Base-by-base conservation (phyloP, 2,329 filamentous ascomycete genomes). In the Colletotrichum sp. region DNA sequence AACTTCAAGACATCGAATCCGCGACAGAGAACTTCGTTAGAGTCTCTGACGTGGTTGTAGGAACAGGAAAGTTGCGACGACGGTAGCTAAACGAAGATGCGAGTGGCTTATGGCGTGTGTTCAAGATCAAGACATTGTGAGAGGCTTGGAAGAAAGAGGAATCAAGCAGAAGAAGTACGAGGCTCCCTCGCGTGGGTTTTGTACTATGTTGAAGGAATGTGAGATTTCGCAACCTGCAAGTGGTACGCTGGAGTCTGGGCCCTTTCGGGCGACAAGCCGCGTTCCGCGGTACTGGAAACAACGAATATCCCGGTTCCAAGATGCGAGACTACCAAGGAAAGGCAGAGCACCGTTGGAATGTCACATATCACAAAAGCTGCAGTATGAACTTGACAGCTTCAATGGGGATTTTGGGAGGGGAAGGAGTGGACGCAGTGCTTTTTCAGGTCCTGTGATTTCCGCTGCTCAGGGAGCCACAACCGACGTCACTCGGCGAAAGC, bases 1-100 rank as follows among this genome's bases (percentile, higher is more conserved):
- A 66, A 65, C n/a, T 76, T 74, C 66, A 72, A 67, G 57, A 64
- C 68, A 61, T 76, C 69, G 55, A 78, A 36, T 16, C 55, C 70
- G 47, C 76, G 21, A 47, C 3, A 31, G 43, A 38, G n/a, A 15
- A 27, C 18, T 54, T 31, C 29, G 27, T n/a, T 8, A 29, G 11
- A 66, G 33, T 71, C 68, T 62, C 34, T 71, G 68, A 18, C 27
- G 12, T 8, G 13, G 33, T 11, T 29, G 24, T 18, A 13, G 12
- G 12, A 11, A 34, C 9, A 27, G 24, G 24, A 13, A 29, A 54
- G 55, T n/a, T 9, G 38, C 16, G 43, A 51, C n/a, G 43, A n/a
- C 43, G 43, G 8, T 27, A 16, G 11, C 8, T 13, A 12, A 36
- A 38, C n/a, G 12, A 36, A 24, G 18, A 55, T 15, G 12, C 43